Evolutionary conservation across 768 basidiomycete species (phyloP).

Genomic region (Tephrocybe sp.): DNA sequence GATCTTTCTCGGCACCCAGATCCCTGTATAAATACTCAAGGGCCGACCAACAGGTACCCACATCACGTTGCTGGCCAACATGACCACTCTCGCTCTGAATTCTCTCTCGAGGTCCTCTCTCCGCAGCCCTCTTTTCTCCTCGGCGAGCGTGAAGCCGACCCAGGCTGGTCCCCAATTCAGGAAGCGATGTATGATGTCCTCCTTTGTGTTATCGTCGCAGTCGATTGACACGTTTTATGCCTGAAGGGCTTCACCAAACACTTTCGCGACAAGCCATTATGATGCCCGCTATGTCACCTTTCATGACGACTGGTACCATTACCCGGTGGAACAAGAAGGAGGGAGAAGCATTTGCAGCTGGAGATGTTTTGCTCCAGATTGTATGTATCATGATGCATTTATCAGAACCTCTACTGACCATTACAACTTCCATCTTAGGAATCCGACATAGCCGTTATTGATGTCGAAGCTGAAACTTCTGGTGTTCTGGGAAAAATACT

Average conservation of each 20-base stretch:
- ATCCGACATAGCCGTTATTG: slow-evolving; percentile 78
- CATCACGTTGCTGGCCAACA: slow-evolving; percentile 29
- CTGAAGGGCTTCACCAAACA: slow-evolving; percentile 35
- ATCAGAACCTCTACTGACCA: neutral
- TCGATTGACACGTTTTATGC: neutral
- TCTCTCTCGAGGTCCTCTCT: slow-evolving; percentile 21
- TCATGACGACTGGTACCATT: slow-evolving; percentile 85
- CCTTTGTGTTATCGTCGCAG: neutral
- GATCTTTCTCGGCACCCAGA: neutral
- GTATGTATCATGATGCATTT: slow-evolving; percentile 36
- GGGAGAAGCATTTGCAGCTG: slow-evolving; percentile 68
- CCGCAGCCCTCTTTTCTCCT: slow-evolving; percentile 20
- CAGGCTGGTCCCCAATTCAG: slow-evolving; percentile 22
- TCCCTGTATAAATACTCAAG: slow-evolving; percentile 4
- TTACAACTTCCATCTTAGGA: slow-evolving; percentile 48
- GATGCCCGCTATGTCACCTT: slow-evolving; percentile 92
- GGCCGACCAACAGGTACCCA: neutral
- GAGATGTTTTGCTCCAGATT: slow-evolving; percentile 78
- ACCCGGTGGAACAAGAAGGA: slow-evolving; percentile 77
- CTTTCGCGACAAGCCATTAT: slow-evolving; percentile 35
- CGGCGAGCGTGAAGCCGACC: slow-evolving; percentile 22
- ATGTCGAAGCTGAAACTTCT: slow-evolving; percentile 89
- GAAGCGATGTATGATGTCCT: slow-evolving; percentile 25
- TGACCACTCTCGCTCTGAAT: slow-evolving; percentile 16
- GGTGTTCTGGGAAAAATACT: slow-evolving; percentile 86